Evolutionary conservation across 805 yeast species (phyloP), one percentile per base, ranked within the genome.

Genomic region (Ogataea zsoltii): DNA sequence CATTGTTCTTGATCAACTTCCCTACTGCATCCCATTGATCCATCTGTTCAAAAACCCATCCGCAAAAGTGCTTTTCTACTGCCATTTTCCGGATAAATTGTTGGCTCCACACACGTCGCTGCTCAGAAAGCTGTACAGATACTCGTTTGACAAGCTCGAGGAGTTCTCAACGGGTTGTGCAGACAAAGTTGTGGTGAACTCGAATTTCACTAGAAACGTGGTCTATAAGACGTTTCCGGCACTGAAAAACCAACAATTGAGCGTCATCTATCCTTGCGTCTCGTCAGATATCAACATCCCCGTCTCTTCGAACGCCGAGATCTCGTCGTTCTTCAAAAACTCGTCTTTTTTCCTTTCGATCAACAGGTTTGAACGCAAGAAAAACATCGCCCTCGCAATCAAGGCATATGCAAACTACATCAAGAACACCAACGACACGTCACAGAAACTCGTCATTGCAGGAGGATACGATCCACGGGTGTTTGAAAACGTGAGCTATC

Each of bases 21-120:
- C 96, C 2, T 82, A 88, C 46, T 82, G 95, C 53, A 71, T 89
- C 4, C 98, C 98, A 5, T 52, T 91, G 13, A 56, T 94, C 16
- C 81, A 58, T 52, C 61, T 66, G 48, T 78, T 64, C 61, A 72
- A 68, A 50, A 51, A 43, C 44, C 64, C 54, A 1, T 44, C 66
- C 7, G 63, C 85, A 2, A 78, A 79, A 41, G 75, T 87, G 3
- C 67, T 94, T 41, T 94, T 92, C 61, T 94, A 94, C 65, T 91
- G 99, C 59, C 99, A 94, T 69, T 92, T 92, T 65, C 99, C 99
- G 0, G 99, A 94, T 65, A 85, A 85, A 60, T 71, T 85, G 39
- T 69, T 92, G 34, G 84, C 96, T 0, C 69, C 70, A 15, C 83
- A 83, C 42, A 69, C 75, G 2, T 69, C 83, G 2, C 21, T 74